Conservation (phyloP, 148 eudicot species). For the Fagopyrum esculentum region DNA sequence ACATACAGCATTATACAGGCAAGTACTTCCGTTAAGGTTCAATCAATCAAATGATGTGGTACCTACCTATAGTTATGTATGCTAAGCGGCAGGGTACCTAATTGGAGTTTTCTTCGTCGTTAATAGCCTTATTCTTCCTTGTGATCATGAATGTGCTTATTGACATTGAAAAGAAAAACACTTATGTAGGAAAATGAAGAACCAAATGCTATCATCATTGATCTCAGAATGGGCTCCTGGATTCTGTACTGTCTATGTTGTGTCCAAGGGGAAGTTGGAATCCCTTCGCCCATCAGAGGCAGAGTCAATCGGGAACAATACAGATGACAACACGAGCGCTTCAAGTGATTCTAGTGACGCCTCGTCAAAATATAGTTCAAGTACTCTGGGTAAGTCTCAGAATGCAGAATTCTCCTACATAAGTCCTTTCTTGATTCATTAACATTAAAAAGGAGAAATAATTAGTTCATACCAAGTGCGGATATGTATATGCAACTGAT, state of each 20-base stretch:
- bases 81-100: neutral
- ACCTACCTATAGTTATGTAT: no score
- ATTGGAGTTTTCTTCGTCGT: neutral
- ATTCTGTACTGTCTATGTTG: conserved; percentile 77
- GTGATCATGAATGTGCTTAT: conserved; percentile 7
- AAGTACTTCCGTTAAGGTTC: no score
- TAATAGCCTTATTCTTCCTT: neutral
- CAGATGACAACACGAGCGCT: conserved; percentile 36
- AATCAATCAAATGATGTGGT: no score
- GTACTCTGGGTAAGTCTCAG: conserved; percentile 34
- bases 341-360: conserved; percentile 40
- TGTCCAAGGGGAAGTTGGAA: conserved; percentile 73
- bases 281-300: conserved; percentile 60
- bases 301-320: conserved; percentile 25
- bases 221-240: conserved; percentile 60
- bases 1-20: no score
- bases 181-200: conserved; percentile 40
- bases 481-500: neutral
- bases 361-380: conserved; percentile 43
- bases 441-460: neutral
- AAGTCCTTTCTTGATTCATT: neutral
- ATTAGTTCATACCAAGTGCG: neutral
- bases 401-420: neutral
- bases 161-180: neutral
- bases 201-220: conserved; percentile 44